Conservation (phyloP, 2,329 filamentous ascomycete species). For the Fusarium sacchari region DNA sequence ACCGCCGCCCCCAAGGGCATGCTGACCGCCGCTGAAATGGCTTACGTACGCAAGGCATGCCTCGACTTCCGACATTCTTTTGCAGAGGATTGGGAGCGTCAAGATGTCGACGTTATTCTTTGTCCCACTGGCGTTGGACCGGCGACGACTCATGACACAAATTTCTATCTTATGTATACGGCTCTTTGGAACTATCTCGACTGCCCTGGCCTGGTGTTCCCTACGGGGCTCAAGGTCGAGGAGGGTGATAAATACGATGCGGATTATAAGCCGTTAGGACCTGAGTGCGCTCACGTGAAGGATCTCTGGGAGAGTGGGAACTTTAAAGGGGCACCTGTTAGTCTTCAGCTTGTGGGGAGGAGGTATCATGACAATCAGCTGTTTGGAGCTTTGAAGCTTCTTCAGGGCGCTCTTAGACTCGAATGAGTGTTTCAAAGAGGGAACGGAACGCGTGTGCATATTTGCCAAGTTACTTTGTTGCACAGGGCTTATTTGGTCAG, state of each 20-base stretch:
- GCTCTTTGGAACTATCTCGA: neutral
- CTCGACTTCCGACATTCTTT: neutral
- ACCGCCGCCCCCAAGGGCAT: neutral
- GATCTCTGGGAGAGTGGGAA: neutral
- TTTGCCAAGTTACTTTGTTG: accelerated
- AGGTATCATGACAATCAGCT: neutral
- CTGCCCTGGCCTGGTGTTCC: neutral
- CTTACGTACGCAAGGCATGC: neutral
- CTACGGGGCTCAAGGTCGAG: neutral
- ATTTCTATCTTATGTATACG: neutral
- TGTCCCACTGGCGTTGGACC: neutral
- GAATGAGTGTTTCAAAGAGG: neutral
- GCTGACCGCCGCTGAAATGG: neutral
- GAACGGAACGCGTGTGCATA: accelerated
- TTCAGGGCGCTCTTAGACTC: neutral
- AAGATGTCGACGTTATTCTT: neutral
- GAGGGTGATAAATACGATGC: neutral
- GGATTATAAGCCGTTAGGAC: neutral
- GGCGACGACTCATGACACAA: neutral
- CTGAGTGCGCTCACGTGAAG: neutral
- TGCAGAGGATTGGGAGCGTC: neutral
- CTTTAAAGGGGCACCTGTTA: neutral
- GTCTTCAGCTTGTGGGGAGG: neutral
- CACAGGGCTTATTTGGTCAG: neutral
- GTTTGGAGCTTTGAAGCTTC: neutral